Percentiles rank a stretch among this genome's conserved stretches.
phyloP scores from a whole-genome alignment of 331 rosid species.

The Erythrophleum ivorense region DNA sequence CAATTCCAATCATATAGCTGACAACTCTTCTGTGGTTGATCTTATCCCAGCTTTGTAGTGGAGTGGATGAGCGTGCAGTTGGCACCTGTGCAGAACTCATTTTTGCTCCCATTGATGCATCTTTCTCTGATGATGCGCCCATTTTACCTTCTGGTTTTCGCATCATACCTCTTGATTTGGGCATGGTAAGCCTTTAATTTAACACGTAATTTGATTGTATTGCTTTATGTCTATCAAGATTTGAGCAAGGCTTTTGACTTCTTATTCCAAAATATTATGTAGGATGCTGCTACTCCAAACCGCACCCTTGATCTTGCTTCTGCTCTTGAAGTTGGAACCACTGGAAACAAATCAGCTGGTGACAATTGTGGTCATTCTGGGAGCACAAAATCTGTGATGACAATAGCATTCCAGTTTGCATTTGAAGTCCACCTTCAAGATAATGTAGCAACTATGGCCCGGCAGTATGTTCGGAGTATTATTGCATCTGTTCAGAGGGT shows the following conservation, averaged over 20 bases:
- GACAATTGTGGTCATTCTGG: conserved; percentile 64
- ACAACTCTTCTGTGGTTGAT: conserved; percentile 39
- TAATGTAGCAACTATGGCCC: conserved; percentile 83
- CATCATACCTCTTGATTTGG: conserved; percentile 88
- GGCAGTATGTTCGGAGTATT: conserved; percentile 90
- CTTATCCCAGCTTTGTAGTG: conserved; percentile 80
- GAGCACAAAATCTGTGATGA: conserved; percentile 93
- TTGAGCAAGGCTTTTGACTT: conserved; percentile 21
- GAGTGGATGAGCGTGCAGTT: conserved; percentile 88
- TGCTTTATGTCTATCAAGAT: neutral
- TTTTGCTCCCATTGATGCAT: conserved; percentile 99
- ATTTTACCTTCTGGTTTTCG: conserved; percentile 96
- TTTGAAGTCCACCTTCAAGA: conserved; percentile 93
- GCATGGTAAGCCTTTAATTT: conserved; percentile 51
- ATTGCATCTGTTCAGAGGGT: conserved; percentile 97
- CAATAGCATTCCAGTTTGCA: conserved; percentile 98
- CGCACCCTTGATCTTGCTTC: conserved; percentile 99
- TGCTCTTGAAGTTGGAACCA: conserved; percentile 87
- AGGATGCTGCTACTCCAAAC: conserved; percentile 88
- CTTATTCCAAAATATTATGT: conserved; percentile 29
- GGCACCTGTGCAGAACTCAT: conserved; percentile 91
- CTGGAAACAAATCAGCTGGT: conserved; percentile 70
- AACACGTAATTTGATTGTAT: neutral
- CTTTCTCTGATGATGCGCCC: conserved; percentile 96
- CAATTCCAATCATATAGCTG: conserved; percentile 19